Base-by-base conservation (phyloP, 2,329 filamentous ascomycete genomes). In the Raffaelea arxii region DNA sequence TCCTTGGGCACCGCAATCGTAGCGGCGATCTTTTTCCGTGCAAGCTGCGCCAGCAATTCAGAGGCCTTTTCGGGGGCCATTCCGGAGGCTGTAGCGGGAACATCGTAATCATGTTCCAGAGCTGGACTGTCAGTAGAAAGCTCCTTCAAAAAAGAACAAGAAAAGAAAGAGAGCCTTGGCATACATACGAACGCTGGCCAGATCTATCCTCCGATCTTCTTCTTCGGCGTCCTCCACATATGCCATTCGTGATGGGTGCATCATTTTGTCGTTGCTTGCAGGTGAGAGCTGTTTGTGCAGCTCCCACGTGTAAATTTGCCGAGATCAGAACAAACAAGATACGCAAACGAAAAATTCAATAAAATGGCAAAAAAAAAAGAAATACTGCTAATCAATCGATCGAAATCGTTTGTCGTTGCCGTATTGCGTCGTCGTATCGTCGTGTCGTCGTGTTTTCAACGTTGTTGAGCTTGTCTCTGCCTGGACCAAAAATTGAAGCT, bases 1-100 rank as follows among this genome's bases (percentile, higher is more conserved):
- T 96, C 90, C 46, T 94, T 98, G 1, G 72, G 92, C 4, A 98
- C 92, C 12, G 86, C 84, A 56, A 97, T 86, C 11, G 85, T 84
- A 18, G 89, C 89, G 11, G 89, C 90, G 59, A 88, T 78, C 58
- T 89, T 81, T 66, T 95, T 96, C 51, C 91, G 86, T 58, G 89
- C 85, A 64, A 98, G 92, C 62, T 97, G 90, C 27, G 79, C 83
- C 19, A 94, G 71, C 46, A 96, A 82, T 14, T 86, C 87, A 3
- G 87, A 90, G 3, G 88, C 88, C 62, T 87, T 88, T 61, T 92
- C 86, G 4, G 86, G 78, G 7, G 83, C 78, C 40, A 84, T 80
- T 41, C 85, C 86, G 19, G 77, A 74, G 3, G 71, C 67, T 3
- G 70, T 71, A 25, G 79, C 71, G 22, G 83, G 83, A 45, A 95